phyloP scores from a whole-genome alignment of 768 basidiomycete species.

The Cystobasidium tubakii region DNA sequence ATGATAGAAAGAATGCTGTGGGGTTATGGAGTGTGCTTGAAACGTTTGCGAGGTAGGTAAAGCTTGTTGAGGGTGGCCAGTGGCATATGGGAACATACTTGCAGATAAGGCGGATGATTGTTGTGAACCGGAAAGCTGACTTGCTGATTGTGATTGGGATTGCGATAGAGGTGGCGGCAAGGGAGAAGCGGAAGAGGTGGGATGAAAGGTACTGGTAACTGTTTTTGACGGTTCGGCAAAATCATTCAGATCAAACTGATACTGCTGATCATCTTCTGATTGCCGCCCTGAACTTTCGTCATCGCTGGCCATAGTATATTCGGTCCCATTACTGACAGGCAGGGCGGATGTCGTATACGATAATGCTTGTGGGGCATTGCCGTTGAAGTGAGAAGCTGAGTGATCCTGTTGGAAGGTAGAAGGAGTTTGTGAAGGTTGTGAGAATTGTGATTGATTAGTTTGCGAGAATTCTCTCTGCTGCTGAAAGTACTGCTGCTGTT shows the following conservation, averaged over 20 bases:
- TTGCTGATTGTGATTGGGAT: neutral
- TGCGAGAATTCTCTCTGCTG: neutral
- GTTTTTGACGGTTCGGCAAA: neutral
- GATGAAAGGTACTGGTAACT: neutral
- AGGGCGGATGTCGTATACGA: neutral
- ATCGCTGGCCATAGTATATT: conserved; percentile 5
- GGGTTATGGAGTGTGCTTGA: too few relatives aligned
- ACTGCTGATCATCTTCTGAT: conserved; percentile 9
- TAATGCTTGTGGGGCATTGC: neutral
- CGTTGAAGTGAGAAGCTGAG: too few relatives aligned
- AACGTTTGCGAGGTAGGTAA: too few relatives aligned
- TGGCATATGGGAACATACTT: neutral
- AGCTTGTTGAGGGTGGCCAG: neutral
- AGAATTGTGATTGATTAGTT: neutral
- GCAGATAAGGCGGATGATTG: neutral
- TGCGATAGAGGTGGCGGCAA: neutral
- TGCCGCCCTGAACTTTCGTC: neutral
- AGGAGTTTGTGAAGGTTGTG: neutral
- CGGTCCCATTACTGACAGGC: neutral
- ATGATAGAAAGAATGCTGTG: neutral
- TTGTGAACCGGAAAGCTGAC: neutral
- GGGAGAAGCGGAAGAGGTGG: neutral
- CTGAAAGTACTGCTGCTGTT: conserved; percentile 1
- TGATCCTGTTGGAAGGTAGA: neutral
- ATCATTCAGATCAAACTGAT: conserved; percentile 22